Evolutionary conservation across 2,329 filamentous ascomycete genomes (phyloP).

Genomic region (Xylaria polymorpha): DNA sequence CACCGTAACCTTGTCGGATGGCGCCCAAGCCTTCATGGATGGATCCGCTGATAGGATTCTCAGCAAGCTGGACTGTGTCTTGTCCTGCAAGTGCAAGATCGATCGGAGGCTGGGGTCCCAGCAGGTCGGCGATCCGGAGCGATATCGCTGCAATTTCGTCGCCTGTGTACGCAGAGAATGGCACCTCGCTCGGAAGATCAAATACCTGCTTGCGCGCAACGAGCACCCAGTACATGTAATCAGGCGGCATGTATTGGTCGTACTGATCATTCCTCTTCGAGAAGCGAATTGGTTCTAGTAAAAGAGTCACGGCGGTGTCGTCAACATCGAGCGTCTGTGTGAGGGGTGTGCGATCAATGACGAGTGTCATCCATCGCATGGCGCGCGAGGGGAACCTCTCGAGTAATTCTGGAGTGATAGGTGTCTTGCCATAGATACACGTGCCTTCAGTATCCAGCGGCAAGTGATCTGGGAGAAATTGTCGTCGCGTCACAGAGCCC

Average conservation of each 20-base stretch:
- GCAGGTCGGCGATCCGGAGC: conserved; percentile 25
- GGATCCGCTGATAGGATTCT: conserved; percentile 24
- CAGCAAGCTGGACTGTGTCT: conserved; percentile 14
- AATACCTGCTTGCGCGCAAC: conserved; percentile 27
- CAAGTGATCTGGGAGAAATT: conserved; percentile 51
- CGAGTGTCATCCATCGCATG: conserved; percentile 19
- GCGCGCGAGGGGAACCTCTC: conserved; percentile 30
- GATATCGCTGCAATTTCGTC: conserved; percentile 19
- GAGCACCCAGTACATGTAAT: conserved; percentile 54
- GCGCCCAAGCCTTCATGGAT: conserved; percentile 20
- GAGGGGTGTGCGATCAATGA: conserved; percentile 27
- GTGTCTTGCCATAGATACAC: conserved; percentile 56
- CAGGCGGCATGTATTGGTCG: conserved; percentile 37
- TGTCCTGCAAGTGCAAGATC: conserved; percentile 30
- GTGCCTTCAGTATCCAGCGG: conserved; percentile 54
- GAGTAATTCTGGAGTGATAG: conserved; percentile 46
- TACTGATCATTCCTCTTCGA: conserved; percentile 4
- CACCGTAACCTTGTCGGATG: conserved; percentile 26
- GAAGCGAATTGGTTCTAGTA: conserved; percentile 35
- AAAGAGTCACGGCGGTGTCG: conserved; percentile 43
- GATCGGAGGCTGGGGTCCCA: conserved; percentile 33
- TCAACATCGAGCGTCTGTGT: conserved; percentile 18
- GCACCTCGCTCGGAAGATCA: conserved; percentile 13
- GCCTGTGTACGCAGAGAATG: conserved; percentile 24
- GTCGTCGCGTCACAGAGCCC: conserved; percentile 52